Evolutionary conservation across 495 filamentous ascomycete genomes (phyloP), one percentile per base, ranked within the genome.

Genomic region (Evernia prunastri): DNA sequence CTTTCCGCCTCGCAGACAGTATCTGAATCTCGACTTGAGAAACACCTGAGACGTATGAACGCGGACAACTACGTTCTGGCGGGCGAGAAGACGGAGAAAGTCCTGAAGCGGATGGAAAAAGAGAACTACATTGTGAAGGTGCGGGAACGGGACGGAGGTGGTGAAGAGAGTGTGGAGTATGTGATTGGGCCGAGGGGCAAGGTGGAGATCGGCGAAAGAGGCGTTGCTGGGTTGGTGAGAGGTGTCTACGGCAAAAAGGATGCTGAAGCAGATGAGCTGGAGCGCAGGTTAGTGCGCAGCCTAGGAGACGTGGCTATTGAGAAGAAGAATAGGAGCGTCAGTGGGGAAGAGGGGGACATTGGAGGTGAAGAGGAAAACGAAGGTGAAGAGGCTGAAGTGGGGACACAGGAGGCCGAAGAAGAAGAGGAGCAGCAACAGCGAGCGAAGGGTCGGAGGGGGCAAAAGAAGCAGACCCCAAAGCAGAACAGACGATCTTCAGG

Each of bases 101-200:
- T 92, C 8, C 75, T 98, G 12, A 80, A 86, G 64, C 82, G 85
- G 51, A 87, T 97, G 75, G 78, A 85, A 54, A 89, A 81, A 64
- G 90, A 97, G 51, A 89, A 89, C 0, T 98, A 97, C 70, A 74
- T 98, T 2, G 78, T 89, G 33, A 88, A 84, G 63, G 80, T 85
- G n/a, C 80, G 83, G 56, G 88, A 92, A 59, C 77, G 79, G 71
- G 82, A 82, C 40, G 77, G 80, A 8, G 79, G 78, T 1, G 87
- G 86, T n/a, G 89, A 92, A 27, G 90, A 95, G 63, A 73, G 81
- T 7, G 81, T 90, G 13, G 89, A 88, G 58, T 96, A 86, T 77
- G 82, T 88, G 63, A 81, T 96, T 33, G 92, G 91, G 4, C 87
- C 90, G 37, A 80, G 94, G 40, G 94, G 91, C 18, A 96, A 90